Evolutionary conservation across 2,329 filamentous ascomycete genomes (phyloP).

Genomic region (Zasmidium cellare): DNA sequence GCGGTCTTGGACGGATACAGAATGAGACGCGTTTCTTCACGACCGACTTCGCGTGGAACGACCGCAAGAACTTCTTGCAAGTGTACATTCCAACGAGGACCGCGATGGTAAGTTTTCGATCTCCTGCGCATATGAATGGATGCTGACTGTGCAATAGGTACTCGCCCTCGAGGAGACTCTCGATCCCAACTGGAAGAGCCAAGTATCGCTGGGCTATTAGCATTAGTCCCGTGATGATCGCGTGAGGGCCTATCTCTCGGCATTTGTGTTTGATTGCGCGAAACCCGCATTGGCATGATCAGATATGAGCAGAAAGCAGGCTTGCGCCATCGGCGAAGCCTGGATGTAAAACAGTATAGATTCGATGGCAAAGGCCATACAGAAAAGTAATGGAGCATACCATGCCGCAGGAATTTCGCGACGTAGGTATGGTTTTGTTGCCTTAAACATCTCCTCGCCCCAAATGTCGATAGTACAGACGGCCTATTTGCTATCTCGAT

Average conservation of each 20-base stretch:
- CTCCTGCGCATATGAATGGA: neutral
- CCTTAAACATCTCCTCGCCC: no score
- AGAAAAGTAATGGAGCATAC: neutral
- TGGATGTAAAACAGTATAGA: neutral
- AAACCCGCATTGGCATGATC: neutral
- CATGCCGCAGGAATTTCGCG: neutral
- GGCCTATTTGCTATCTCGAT: no score
- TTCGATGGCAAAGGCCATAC: neutral
- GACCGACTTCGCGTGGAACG: conserved; percentile 86
- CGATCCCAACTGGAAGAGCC: conserved; percentile 30
- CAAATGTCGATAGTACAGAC: no score
- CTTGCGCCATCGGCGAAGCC: neutral
- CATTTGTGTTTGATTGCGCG: neutral
- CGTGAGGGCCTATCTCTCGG: conserved; percentile 3
- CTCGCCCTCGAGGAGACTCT: conserved; percentile 35
- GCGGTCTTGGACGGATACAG: conserved; percentile 76
- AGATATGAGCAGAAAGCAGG: neutral
- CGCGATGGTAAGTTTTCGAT: conserved; percentile 65
- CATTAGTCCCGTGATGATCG: conserved; percentile 5
- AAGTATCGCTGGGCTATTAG: conserved; percentile 30
- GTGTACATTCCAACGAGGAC: conserved; percentile 84
- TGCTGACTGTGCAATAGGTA: conserved; percentile 19
- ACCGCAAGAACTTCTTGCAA: conserved; percentile 84
- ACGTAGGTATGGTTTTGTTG: neutral
- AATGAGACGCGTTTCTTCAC: conserved; percentile 88